Evolutionary conservation across 2,329 filamentous ascomycete genomes (phyloP).

Genomic region (Eutypa lata): DNA sequence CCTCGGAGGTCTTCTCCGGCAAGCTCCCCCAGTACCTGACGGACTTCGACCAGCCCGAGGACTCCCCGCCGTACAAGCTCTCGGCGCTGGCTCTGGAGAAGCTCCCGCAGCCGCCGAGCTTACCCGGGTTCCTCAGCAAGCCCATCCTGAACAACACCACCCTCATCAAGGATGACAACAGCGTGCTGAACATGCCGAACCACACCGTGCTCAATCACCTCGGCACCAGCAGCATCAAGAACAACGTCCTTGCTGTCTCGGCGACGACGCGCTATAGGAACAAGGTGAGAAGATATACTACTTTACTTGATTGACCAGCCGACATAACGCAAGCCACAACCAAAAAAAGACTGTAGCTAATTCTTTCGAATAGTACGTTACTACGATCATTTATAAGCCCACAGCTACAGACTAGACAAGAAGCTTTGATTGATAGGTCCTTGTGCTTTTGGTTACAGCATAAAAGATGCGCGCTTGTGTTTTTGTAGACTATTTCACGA

Average conservation of each 20-base stretch:
- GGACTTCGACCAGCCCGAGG: constrained; percentile 83
- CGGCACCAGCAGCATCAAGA: constrained; percentile 96
- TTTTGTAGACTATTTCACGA: too few species aligned
- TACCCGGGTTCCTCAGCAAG: constrained; percentile 90
- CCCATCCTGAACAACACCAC: constrained; percentile 90
- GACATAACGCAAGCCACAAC: too few species aligned
- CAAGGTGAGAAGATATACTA: constrained; percentile 79
- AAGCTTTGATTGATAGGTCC: too few species aligned
- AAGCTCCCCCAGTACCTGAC: constrained; percentile 81
- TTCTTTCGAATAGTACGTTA: constrained; percentile 71
- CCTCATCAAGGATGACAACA: constrained; percentile 96
- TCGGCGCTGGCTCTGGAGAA: constrained; percentile 74
- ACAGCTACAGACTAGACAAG: constrained; percentile 52
- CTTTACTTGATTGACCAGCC: too few species aligned
- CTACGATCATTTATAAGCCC: constrained; percentile 96
- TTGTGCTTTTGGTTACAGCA: too few species aligned
- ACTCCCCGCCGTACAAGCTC: constrained; percentile 69
- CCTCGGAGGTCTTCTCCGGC: constrained; percentile 61
- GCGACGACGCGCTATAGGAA: constrained; percentile 96
- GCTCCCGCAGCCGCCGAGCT: constrained; percentile 75
- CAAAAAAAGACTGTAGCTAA: too few species aligned
- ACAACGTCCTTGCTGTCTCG: constrained; percentile 90
- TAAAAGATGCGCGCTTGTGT: too few species aligned
- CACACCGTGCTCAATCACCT: constrained; percentile 96
- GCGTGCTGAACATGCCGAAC: constrained; percentile 93